These are phyloP conservation scores for Kwoniella mangroviensis DNA, from an alignment of 768 basidiomycete species.

Conservation along the genomic window DNA sequence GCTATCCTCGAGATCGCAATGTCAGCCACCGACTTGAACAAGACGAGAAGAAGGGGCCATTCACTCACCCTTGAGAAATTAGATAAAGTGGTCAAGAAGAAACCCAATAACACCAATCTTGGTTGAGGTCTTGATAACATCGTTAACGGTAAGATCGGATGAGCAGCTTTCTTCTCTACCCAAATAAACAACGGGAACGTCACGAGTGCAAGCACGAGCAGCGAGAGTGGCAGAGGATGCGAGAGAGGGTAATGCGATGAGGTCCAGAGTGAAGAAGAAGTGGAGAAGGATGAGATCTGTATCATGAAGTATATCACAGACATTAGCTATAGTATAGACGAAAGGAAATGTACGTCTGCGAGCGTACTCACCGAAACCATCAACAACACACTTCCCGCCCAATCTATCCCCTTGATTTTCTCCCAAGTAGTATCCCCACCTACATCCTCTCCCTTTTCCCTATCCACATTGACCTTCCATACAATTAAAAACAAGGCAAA, in stretches of 20 bases:
- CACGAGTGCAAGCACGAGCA: conserved; percentile 23
- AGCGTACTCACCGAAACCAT: conserved; percentile 45
- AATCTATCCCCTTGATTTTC: conserved; percentile 48
- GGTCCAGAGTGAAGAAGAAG: conserved; percentile 42
- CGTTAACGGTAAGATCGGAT: conserved; percentile 48
- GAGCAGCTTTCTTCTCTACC: conserved; percentile 38
- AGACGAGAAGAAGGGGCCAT: neutral
- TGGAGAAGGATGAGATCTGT: conserved; percentile 36
- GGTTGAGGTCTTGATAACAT: conserved; percentile 41
- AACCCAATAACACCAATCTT: conserved; percentile 33
- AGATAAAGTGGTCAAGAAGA: conserved; percentile 35
- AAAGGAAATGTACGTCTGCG: no score
- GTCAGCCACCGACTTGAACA: neutral
- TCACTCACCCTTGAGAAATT: conserved; percentile 41
- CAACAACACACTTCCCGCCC: conserved; percentile 40
- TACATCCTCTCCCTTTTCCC: conserved; percentile 14
- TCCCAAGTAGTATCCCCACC: conserved; percentile 32
- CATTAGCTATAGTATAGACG: no score
- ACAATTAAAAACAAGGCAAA: conserved; percentile 38
- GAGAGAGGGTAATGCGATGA: conserved; percentile 38
- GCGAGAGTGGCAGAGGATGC: conserved; percentile 34
- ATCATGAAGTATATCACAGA: no score
- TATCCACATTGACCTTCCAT: conserved; percentile 45
- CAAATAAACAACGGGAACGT: conserved; percentile 34
- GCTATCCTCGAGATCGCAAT: conserved; percentile 4